Conservation (phyloP, 2,329 filamentous ascomycete species). For the Neofusicoccum laricinum region DNA sequence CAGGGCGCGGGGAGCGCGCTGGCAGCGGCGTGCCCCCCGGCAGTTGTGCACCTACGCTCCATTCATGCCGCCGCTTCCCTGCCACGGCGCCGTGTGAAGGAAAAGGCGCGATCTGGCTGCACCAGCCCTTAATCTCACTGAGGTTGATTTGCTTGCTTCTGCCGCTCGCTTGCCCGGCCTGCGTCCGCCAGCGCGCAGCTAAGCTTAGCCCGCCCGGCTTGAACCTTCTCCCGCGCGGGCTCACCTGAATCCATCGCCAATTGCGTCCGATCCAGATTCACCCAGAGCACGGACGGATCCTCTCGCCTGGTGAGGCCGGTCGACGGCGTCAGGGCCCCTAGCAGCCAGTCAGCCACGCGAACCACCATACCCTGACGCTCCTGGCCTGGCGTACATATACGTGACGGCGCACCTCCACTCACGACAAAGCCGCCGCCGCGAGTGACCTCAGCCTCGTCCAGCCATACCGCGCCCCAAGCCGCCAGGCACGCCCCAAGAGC, state of each 20-base stretch:
- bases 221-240: conserved; percentile 12
- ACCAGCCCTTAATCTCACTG: conserved; percentile 14
- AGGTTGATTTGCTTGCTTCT: conserved; percentile 5
- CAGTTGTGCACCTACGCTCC: not conserved
- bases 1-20: conserved; percentile 9
- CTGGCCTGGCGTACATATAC: conserved; percentile 42
- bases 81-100: not conserved
- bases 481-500: conserved; percentile 35
- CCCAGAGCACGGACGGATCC: conserved; percentile 36
- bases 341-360: conserved; percentile 43
- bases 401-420: conserved; percentile 32
- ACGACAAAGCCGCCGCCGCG: conserved; percentile 7
- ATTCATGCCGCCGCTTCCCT: not conserved
- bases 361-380: conserved; percentile 33
- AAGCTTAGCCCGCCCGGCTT: conserved; percentile 12
- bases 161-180: conserved; percentile 12
- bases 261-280: conserved; percentile 38
- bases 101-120: conserved; percentile 12
- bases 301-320: conserved; percentile 10
- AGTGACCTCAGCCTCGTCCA: conserved; percentile 12
- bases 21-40: not conserved
- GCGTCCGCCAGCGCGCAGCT: conserved; percentile 7
- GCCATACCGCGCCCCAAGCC: conserved; percentile 21
- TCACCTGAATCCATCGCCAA: conserved; percentile 34
- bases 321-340: conserved; percentile 25